Evolutionary conservation across 2,329 filamentous ascomycete species (phyloP).

Genomic region (Truncatella angustata): DNA sequence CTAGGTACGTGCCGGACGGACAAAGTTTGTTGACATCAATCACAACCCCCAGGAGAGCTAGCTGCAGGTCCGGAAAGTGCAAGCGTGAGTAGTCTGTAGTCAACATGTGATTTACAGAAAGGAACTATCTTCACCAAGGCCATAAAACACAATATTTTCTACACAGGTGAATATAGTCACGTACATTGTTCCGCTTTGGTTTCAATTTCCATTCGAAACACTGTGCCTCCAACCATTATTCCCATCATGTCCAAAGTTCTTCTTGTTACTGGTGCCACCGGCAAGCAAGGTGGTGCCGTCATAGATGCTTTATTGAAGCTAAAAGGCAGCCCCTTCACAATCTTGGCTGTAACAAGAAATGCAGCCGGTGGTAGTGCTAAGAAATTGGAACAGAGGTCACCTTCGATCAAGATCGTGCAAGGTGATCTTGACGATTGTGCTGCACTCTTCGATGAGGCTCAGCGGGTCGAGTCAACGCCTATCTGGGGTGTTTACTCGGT

Average conservation of each 20-base stretch:
- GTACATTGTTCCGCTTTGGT: too few species aligned
- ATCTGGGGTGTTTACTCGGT: slow-evolving; percentile 64
- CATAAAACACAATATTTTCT: neutral
- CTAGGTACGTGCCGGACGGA: neutral
- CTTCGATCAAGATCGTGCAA: slow-evolving; percentile 38
- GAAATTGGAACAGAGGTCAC: slow-evolving; percentile 40
- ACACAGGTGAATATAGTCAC: too few species aligned
- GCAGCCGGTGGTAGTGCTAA: slow-evolving; percentile 43
- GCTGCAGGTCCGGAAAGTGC: neutral
- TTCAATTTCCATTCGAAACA: neutral
- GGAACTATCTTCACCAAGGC: neutral
- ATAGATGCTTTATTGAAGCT: slow-evolving; percentile 38
- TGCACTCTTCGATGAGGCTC: slow-evolving; percentile 42
- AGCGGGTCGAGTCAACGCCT: slow-evolving; percentile 19
- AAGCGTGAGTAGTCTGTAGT: neutral
- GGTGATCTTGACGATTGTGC: slow-evolving; percentile 54
- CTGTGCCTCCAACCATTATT: neutral
- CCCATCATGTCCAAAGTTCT: slow-evolving; percentile 30
- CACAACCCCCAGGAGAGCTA: neutral
- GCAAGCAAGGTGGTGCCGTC: slow-evolving; percentile 45
- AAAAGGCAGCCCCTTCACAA: slow-evolving; percentile 24
- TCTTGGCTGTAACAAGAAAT: slow-evolving; percentile 61
- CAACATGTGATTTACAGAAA: neutral
- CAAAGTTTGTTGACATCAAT: neutral
- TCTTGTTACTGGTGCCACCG: slow-evolving; percentile 46